Percentiles rank a stretch among this genome's conserved stretches.
Conservation (phyloP, 1,139 yeast genomes). For the Debaryomyces nepalensis region DNA sequence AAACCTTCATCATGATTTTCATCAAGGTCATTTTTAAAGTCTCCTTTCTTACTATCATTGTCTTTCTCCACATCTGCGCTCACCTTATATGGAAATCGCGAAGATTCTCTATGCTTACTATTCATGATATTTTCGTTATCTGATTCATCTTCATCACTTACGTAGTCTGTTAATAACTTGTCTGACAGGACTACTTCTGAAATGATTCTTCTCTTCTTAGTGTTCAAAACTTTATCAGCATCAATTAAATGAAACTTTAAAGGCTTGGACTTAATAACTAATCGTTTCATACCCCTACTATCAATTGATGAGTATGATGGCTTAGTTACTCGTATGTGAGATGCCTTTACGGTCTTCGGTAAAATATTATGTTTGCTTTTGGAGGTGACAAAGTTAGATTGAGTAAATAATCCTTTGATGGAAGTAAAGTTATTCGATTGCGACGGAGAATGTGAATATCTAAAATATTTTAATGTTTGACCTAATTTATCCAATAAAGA, state of each 20-base stretch:
- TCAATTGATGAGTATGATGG: conserved; percentile 21
- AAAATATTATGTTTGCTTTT: conserved; percentile 17
- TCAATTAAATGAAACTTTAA: conserved; percentile 48
- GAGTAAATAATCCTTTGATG: conserved; percentile 32
- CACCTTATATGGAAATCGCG: conserved; percentile 24
- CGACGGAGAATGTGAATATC: conserved; percentile 21
- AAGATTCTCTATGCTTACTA: conserved; percentile 11
- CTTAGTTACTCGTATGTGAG: conserved; percentile 20
- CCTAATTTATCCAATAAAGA: conserved; percentile 43
- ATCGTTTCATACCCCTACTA: conserved; percentile 34
- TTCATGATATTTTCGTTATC: conserved; percentile 24
- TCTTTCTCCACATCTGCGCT: conserved; percentile 9
- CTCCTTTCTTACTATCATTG: conserved; percentile 5
- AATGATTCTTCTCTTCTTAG: conserved; percentile 38
- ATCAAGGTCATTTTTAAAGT: conserved; percentile 12
- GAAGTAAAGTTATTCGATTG: conserved; percentile 17
- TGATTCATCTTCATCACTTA: conserved; percentile 25
- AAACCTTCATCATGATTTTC: neutral
- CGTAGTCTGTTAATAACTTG: conserved; percentile 22
- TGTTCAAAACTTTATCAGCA: conserved; percentile 46
- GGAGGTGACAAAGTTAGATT: conserved; percentile 27
- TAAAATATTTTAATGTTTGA: conserved; percentile 41
- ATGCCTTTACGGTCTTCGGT: conserved; percentile 18
- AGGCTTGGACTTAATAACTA: conserved; percentile 49
- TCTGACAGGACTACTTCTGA: conserved; percentile 24